Conservation (phyloP, 139 green algal genomes). For the Mesotaenium endlicherianum region DNA sequence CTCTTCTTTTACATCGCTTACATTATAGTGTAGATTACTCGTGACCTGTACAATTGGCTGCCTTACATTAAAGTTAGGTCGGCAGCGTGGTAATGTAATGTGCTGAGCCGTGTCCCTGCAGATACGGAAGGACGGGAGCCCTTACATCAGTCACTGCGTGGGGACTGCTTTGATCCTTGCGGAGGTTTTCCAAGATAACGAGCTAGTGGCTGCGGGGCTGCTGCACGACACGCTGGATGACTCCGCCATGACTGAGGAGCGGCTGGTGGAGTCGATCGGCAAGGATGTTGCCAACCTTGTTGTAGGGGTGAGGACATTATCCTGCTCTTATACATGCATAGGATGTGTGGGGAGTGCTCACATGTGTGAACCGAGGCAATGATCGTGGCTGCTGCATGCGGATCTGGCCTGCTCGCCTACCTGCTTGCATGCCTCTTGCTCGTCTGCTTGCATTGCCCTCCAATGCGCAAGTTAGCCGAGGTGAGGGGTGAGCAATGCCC, state of each 20-base stretch:
- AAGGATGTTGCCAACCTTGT: conserved; percentile 46
- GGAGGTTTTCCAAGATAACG: conserved; percentile 30
- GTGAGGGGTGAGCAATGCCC: background rate
- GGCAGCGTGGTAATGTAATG: background rate
- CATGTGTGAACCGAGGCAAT: no score
- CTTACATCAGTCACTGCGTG: conserved; percentile 51
- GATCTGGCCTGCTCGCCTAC: no score
- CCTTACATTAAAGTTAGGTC: no score
- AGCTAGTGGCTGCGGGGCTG: conserved; percentile 50
- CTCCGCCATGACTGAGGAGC: conserved; percentile 39
- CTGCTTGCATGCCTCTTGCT: background rate
- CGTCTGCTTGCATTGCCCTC: no score
- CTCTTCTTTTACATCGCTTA: background rate
- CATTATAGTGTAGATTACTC: background rate
- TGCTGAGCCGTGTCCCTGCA: conserved; percentile 6
- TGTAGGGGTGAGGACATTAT: conserved; percentile 28
- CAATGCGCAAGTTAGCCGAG: no score
- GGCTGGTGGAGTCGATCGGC: conserved; percentile 36
- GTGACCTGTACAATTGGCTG: background rate
- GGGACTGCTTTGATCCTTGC: conserved; percentile 54
- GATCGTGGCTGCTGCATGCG: no score
- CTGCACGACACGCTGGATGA: conserved; percentile 58
- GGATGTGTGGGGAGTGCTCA: no score
- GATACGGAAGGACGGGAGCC: conserved; percentile 38
- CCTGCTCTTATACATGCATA: background rate